phyloP scores from a whole-genome alignment of 768 basidiomycete species.

The Boletus pseudopeckii region DNA sequence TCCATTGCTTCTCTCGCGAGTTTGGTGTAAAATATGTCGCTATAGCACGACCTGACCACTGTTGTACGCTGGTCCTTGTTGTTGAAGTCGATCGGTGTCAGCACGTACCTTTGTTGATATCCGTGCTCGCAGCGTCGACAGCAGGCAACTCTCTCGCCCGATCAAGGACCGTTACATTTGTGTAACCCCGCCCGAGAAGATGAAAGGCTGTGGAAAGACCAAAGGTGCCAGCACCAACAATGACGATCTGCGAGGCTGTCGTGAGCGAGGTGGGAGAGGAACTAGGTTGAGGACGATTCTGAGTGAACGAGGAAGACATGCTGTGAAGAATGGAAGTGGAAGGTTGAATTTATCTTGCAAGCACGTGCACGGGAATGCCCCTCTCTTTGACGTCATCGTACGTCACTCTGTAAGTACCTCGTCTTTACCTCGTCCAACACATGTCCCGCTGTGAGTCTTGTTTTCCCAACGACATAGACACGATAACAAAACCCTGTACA shows the following conservation, averaged over 20 bases:
- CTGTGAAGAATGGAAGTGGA: neutral
- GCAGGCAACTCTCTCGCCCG: slow-evolving; percentile 68
- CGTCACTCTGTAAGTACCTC: no score
- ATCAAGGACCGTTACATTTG: slow-evolving; percentile 72
- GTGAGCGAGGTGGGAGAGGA: neutral
- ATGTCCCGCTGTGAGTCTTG: no score
- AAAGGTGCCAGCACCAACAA: slow-evolving; percentile 83
- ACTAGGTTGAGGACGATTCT: neutral
- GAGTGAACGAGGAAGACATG: slow-evolving; percentile 1
- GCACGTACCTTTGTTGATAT: slow-evolving; percentile 39
- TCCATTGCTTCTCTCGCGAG: slow-evolving; percentile 76
- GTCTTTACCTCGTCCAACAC: no score
- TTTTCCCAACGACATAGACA: no score
- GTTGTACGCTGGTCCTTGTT: neutral
- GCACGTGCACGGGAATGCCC: no score
- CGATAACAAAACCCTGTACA: neutral
- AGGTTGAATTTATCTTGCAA: neutral
- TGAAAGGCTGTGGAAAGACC: slow-evolving; percentile 85
- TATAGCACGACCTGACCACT: slow-evolving; percentile 77
- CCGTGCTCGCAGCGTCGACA: slow-evolving; percentile 72
- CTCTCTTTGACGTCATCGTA: no score
- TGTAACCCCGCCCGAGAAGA: slow-evolving; percentile 67
- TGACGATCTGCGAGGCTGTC: slow-evolving; percentile 36
- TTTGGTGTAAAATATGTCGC: slow-evolving; percentile 62
- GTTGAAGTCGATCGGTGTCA: neutral